phyloP scores from a whole-genome alignment of 2,329 filamentous ascomycete genomes.

The Verticillium dahliae region DNA sequence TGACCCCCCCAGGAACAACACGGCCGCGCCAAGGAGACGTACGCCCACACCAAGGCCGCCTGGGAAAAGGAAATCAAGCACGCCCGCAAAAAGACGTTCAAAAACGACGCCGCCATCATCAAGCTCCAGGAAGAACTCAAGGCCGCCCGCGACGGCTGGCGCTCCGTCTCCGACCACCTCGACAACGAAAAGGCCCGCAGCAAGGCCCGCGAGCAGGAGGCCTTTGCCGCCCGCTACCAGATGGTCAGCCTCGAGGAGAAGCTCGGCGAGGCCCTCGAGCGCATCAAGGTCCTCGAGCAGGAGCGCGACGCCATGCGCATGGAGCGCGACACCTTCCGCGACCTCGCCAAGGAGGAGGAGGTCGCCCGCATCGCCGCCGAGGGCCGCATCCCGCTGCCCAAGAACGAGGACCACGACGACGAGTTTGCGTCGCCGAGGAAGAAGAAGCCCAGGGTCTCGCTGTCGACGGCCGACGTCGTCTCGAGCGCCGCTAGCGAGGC shows the following conservation, averaged over 20 bases:
- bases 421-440: conserved; percentile 59
- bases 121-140: conserved; percentile 72
- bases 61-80: conserved; percentile 71
- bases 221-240: conserved; percentile 60
- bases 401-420: conserved; percentile 43
- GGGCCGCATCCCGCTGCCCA: conserved; percentile 61
- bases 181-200: conserved; percentile 58
- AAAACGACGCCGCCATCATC: conserved; percentile 61
- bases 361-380: conserved; percentile 67
- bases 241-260: conserved; percentile 61
- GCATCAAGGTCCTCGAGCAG: conserved; percentile 60
- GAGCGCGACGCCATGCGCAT: conserved; percentile 67
- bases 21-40: conserved; percentile 62
- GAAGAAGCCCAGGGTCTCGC: conserved; percentile 35
- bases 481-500: conserved; percentile 49
- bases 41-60: conserved; percentile 57
- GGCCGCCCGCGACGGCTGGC: conserved; percentile 45
- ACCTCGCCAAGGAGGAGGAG: conserved; percentile 66
- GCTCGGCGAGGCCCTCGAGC: conserved; percentile 56
- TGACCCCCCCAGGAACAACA: conserved; percentile 54
- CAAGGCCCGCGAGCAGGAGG: conserved; percentile 59
- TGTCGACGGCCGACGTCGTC: conserved; percentile 41
- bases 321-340: conserved; percentile 69
- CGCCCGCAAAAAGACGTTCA: conserved; percentile 67
- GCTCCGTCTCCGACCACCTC: conserved; percentile 51